These are phyloP conservation scores for Thuja plicata DNA, from an alignment of 83 land plant genomes.

Conservation along the genomic window DNA sequence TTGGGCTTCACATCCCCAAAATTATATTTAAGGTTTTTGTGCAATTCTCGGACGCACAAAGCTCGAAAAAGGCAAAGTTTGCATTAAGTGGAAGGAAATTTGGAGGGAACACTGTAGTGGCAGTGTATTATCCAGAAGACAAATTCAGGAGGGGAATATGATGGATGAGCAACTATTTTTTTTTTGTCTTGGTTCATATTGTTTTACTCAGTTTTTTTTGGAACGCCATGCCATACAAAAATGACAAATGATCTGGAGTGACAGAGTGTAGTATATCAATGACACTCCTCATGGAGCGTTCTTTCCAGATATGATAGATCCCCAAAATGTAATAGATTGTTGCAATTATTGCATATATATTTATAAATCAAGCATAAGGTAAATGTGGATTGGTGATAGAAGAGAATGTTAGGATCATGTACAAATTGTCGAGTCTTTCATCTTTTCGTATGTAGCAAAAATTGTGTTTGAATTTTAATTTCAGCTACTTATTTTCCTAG, in stretches of 20 bases:
- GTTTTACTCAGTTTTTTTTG: neutral
- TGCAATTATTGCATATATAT: too few species aligned
- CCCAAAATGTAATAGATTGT: too few species aligned
- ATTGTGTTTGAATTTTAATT: neutral
- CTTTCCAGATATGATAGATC: neutral
- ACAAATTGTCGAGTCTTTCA: neutral
- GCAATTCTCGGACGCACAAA: slow-evolving; percentile 35
- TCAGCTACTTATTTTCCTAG: neutral
- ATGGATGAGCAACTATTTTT: slow-evolving; percentile 14
- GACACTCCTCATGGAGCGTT: neutral
- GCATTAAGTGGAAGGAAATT: slow-evolving; percentile 45
- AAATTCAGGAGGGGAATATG: slow-evolving; percentile 38
- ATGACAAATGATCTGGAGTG: neutral
- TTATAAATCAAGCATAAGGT: too few species aligned
- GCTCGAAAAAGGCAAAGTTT: slow-evolving; percentile 31
- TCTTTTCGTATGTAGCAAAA: neutral
- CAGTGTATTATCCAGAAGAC: slow-evolving; percentile 37
- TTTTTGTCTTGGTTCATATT: neutral
- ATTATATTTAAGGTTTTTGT: slow-evolving; percentile 33
- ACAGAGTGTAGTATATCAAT: neutral
- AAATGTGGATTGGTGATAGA: too few species aligned
- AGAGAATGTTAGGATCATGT: neutral
- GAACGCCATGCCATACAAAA: neutral
- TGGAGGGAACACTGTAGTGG: slow-evolving; percentile 40
- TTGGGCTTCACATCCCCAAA: too few species aligned